Evolutionary conservation across 75 land plant genomes (phyloP).

Genomic region (Ceratopteris richardii): DNA sequence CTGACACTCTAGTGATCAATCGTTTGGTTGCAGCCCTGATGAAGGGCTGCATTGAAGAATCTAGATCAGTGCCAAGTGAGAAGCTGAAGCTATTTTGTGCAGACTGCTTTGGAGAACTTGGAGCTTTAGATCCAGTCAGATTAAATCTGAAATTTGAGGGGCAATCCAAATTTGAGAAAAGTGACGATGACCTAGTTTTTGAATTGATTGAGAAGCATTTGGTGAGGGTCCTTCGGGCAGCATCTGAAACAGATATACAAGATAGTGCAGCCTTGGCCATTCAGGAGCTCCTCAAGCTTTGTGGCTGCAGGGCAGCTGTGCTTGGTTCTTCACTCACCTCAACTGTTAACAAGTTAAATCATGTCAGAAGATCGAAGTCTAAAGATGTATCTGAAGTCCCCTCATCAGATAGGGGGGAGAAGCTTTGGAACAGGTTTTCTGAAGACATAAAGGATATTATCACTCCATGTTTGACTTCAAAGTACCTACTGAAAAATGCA

Average conservation of each 20-base stretch:
- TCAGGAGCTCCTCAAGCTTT: constrained; percentile 85
- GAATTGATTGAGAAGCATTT: constrained; percentile 89
- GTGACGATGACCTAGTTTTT: constrained; percentile 95
- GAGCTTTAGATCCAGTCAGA: constrained; percentile 97
- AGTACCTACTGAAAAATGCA: constrained; percentile 72
- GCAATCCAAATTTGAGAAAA: constrained; percentile 80
- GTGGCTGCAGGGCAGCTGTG: constrained; percentile 83
- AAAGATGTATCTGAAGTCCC: background rate
- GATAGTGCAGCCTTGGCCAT: constrained; percentile 98
- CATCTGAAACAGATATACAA: constrained; percentile 84
- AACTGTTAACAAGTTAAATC: constrained; percentile 6
- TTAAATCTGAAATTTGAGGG: constrained; percentile 47
- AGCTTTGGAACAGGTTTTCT: constrained; percentile 87
- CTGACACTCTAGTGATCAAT: constrained; percentile 61
- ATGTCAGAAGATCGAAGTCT: background rate
- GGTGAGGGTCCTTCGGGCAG: constrained; percentile 92
- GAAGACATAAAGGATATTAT: constrained; percentile 92
- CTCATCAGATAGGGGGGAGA: constrained; percentile 51
- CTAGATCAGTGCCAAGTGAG: constrained; percentile 76
- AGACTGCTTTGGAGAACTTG: constrained; percentile 90
- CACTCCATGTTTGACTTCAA: constrained; percentile 95
- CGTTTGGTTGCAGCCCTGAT: constrained; percentile 66
- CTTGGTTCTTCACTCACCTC: constrained; percentile 28
- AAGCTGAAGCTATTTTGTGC: constrained; percentile 82
- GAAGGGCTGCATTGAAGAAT: constrained; percentile 93